A percentile compares a stretch with the other conserved stretches of the same genome.
These are phyloP conservation scores for Gossypium gossypioides DNA, from an alignment of 441 rosid genomes.

Conservation along the genomic window DNA sequence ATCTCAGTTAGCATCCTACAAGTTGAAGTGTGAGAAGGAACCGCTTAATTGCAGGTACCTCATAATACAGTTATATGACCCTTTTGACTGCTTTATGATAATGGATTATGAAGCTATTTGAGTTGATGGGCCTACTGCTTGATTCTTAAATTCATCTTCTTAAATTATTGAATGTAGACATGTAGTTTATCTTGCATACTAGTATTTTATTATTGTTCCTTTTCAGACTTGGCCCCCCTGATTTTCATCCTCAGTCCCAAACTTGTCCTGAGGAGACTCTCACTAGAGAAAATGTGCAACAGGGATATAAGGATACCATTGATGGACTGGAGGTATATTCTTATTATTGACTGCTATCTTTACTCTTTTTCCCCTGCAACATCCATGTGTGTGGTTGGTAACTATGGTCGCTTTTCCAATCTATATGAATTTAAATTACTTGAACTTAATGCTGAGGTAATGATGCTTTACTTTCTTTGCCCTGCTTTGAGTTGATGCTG, in stretches of 20 bases:
- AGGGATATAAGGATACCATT: constrained; percentile 87
- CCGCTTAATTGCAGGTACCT: constrained; percentile 68
- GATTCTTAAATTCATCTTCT: constrained; percentile 7
- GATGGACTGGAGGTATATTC: constrained; percentile 87
- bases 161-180: not conserved
- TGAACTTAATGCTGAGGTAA: not conserved
- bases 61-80: constrained; percentile 1
- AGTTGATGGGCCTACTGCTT: constrained; percentile 15
- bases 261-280: constrained; percentile 91
- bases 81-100: not conserved
- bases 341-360: not conserved
- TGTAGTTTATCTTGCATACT: constrained; percentile 7
- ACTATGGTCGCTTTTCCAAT: not conserved
- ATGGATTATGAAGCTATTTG: not conserved
- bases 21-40: constrained; percentile 91
- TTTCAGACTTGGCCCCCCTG: constrained; percentile 90
- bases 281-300: constrained; percentile 63
- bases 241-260: constrained; percentile 78
- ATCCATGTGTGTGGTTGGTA: not conserved
- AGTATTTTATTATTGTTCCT: constrained; percentile 6
- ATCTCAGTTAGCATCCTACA: constrained; percentile 60
- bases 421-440: not conserved
- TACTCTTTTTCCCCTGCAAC: not conserved
- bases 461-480: not conserved
- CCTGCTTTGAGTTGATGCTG: not conserved